These are phyloP conservation scores for Elaeis oleifera DNA, from an alignment of 202 grass and related monocot species.

Conservation along the genomic window DNA sequence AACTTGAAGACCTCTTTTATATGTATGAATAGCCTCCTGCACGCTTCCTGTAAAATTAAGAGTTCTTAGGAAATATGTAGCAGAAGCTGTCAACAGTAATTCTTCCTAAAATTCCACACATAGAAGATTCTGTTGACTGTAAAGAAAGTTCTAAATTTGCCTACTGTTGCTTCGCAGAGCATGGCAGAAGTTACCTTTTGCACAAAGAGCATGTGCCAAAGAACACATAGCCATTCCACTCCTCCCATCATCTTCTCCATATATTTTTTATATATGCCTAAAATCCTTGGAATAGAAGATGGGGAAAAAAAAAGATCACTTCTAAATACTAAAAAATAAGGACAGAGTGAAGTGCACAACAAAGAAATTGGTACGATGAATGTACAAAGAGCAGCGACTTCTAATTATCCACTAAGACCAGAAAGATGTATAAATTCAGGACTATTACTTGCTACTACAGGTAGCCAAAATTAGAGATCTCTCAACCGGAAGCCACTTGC, in stretches of 20 bases:
- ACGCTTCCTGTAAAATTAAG: constrained; percentile 21
- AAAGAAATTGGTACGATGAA: too few species aligned
- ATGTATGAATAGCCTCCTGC: constrained; percentile 29
- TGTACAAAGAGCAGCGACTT: too few species aligned
- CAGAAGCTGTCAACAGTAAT: too few species aligned
- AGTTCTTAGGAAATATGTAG: too few species aligned
- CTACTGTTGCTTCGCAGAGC: background rate
- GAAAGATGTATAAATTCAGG: too few species aligned
- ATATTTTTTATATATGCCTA: constrained; percentile 32
- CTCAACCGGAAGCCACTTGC: too few species aligned
- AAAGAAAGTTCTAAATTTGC: background rate
- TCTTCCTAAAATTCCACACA: background rate
- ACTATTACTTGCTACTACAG: too few species aligned
- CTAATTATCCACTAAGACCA: too few species aligned
- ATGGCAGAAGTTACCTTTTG: constrained; percentile 19
- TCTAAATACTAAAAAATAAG: too few species aligned
- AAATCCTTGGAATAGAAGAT: constrained; percentile 20
- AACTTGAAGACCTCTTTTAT: constrained; percentile 31
- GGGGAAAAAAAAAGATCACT: background rate
- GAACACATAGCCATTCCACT: constrained; percentile 32
- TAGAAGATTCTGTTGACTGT: background rate
- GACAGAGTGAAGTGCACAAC: too few species aligned
- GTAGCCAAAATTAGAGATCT: too few species aligned
- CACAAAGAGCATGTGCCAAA: constrained; percentile 30
- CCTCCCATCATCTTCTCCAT: constrained; percentile 30